phyloP scores from a whole-genome alignment of 2,329 filamentous ascomycete species.

The Colletotrichum ledebouriae region DNA sequence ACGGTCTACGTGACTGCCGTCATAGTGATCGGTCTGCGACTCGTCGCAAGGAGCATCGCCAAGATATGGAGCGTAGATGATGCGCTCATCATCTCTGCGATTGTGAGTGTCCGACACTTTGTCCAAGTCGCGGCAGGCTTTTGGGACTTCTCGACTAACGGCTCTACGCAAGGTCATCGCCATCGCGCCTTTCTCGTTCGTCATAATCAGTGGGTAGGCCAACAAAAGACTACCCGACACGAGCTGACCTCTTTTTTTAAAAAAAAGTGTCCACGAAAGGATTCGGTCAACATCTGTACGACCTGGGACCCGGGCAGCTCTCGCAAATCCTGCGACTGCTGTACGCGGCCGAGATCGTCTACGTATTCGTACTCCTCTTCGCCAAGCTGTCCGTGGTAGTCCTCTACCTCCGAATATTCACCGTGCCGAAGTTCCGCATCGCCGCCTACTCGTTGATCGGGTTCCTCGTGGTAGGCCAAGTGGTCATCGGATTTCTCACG shows the following conservation, averaged over 20 bases:
- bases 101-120: constrained; percentile 12
- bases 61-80: constrained; percentile 35
- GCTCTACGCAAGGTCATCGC: constrained; percentile 9
- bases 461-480: constrained; percentile 45
- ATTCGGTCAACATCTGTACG: constrained; percentile 41
- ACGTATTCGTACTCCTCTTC: constrained; percentile 48
- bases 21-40: constrained; percentile 17
- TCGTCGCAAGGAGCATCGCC: constrained; percentile 25
- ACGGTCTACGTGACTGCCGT: constrained; percentile 16
- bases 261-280: constrained; percentile 29
- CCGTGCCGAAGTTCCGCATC: constrained; percentile 44
- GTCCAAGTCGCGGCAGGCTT: background rate
- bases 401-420: constrained; percentile 51
- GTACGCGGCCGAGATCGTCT: constrained; percentile 48
- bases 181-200: constrained; percentile 26
- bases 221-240: accelerated
- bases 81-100: constrained; percentile 24
- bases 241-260: background rate
- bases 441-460: constrained; percentile 47
- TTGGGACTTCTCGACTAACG: too few relatives aligned
- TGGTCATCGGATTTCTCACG: constrained; percentile 49
- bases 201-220: constrained; percentile 22
- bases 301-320: constrained; percentile 33
- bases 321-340: constrained; percentile 31
- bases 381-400: constrained; percentile 51